Conservation (phyloP, 495 filamentous ascomycete genomes). For the Neurospora sp. region DNA sequence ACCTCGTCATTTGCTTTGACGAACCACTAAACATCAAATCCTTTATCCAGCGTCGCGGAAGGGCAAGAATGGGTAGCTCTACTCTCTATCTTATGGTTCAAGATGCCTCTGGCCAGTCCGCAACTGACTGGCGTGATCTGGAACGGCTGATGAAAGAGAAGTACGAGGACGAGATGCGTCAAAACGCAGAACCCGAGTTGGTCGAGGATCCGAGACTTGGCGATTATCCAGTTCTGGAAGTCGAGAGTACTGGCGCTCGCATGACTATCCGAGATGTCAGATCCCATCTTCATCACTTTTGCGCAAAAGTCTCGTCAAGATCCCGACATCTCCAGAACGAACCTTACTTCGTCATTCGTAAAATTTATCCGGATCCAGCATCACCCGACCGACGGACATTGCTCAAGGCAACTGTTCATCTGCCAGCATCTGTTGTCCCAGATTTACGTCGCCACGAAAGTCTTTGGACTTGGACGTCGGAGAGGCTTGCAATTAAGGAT, state of each 20-base stretch:
- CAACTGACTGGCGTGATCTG: constrained; percentile 47
- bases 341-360: constrained; percentile 38
- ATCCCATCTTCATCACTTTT: constrained; percentile 77
- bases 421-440: constrained; percentile 62
- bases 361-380: not conserved
- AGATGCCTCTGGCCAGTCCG: constrained; percentile 14
- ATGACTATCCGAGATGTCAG: constrained; percentile 64
- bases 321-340: constrained; percentile 3
- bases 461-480: constrained; percentile 50
- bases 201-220: constrained; percentile 44
- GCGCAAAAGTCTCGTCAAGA: constrained; percentile 45
- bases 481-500: constrained; percentile 69
- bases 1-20: constrained; percentile 80
- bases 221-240: constrained; percentile 36
- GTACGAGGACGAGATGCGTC: constrained; percentile 61
- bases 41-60: constrained; percentile 80
- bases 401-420: constrained; percentile 48
- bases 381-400: not conserved
- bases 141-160: constrained; percentile 64
- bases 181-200: constrained; percentile 32
- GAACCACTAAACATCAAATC: constrained; percentile 66
- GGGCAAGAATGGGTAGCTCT: constrained; percentile 64
- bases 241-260: constrained; percentile 52
- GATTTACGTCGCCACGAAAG: constrained; percentile 48
- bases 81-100: constrained; percentile 56